Evolutionary conservation across 345 rosid genomes (phyloP), one percentile per base, ranked within the genome.

Genomic region (Syzygium jambos): DNA sequence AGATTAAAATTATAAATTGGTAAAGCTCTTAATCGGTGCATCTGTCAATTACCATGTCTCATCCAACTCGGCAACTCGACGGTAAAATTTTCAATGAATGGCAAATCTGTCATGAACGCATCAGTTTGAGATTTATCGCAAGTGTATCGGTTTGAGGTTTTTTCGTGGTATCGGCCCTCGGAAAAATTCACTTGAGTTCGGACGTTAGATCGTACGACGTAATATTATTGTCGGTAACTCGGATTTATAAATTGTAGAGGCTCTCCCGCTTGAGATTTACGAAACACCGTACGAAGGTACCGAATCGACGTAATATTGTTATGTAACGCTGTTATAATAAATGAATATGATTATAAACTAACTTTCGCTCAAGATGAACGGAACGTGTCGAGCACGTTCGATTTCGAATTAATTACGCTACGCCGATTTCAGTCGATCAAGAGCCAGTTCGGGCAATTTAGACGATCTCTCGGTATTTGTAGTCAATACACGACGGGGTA

Each of bases 41-140:
- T 41, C 43, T 6, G 51, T 51, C 2, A 51, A 51, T 51, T 51
- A 51, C 7, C 43, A 41, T 6, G 43, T 41, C 11, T 51, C 11
- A 8, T 51, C 2, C 2, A 51, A 51, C 11, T 51, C 11, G 10
- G 1, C 9, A 51, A 51, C 11, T 51, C 11, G 51, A 51, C 3
- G 3, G 1, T 51, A 51, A 10, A 41, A 41, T 41, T 41, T 41
- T 41, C 6, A 56, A 23, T 0, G 1, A 2, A 1, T 0, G 25
- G 22, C 23, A 0, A 9, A 56, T 23, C 9, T 56, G 0, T 57
- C 0, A 23, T 0, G 11, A 57, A 23, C 4, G 0, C 1, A 10
- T 0, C 0, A 1, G 0, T 23, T 56, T 23, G 14, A 0, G 1
- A 23, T 56, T 11, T 3, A 0, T 19, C 14, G 0, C 6, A 6